Base-by-base conservation (phyloP, 106 monocot species). In the Apostasia ramifera region DNA sequence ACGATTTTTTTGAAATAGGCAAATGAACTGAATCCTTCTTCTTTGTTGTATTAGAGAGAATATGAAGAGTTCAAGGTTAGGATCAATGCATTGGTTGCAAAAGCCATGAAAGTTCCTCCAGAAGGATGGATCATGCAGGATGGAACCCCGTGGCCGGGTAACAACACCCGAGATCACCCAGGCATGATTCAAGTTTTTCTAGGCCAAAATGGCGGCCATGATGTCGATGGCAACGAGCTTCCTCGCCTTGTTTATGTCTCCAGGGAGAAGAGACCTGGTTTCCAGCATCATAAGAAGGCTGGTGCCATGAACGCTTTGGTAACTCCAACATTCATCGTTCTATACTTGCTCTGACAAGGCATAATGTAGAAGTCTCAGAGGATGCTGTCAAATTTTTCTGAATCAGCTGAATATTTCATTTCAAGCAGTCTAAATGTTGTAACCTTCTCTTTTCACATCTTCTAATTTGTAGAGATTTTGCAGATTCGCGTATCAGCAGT, bases 101-200 rank as follows among this genome's bases (percentile, higher is more conserved):
- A 97, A 69, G 95, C 95, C 5, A 64, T 74, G 75, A 95, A 91
- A 65, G 91, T 84, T 5, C 95, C 95, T 1, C 12, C 73, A 4
- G 95, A 95, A 70, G 95, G 95, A 10, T 86, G 95, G 95, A 91
- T 91, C 62, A 91, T 91, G 91, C 57, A 86, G 69, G 88, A 89
- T 42, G 95, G 92, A 47, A 92, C 95, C 2, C 95, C 92, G 4
- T 92, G 95, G 92, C 92, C 89, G 0, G 95, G 92, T 5, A 97
- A 97, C 75, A 97, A 97, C 82, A 92, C 92, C 8, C 79, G 95
- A 0, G 95, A 97, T 53, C 95, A 97, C 66, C 92, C 95, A 1
- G 95, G 95, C 68, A 97, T 97, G 92, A 92, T 97, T 61, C 95
- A 97, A 63, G 95, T 97, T n/a, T 97, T 97, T 76, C 55, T 97